A percentile compares a stretch with the other conserved stretches of the same genome.
Evolutionary conservation across 2,329 filamentous ascomycete genomes (phyloP).

Genomic region (Xylariaceae sp.): DNA sequence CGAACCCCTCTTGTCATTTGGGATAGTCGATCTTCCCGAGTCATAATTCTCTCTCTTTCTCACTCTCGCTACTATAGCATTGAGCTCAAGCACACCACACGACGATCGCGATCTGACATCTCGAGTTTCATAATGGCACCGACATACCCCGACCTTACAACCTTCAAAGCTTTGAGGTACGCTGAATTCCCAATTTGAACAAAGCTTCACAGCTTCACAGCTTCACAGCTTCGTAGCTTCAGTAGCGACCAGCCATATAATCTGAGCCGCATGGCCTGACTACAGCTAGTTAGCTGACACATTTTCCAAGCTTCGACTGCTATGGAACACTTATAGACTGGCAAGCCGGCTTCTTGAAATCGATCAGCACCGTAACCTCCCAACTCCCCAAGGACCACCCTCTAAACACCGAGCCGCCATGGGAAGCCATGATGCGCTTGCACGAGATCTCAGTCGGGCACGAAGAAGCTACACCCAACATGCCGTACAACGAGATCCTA

Average conservation of each 20-base stretch:
- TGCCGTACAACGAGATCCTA: constrained; percentile 59
- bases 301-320: constrained; percentile 61
- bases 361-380: constrained; percentile 48
- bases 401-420: constrained; percentile 35
- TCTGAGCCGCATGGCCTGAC: no score
- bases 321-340: constrained; percentile 79
- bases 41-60: neutral
- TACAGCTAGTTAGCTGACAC: constrained; percentile 9
- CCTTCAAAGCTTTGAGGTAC: constrained; percentile 29
- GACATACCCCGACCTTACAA: constrained; percentile 25
- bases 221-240: neutral
- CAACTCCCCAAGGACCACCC: constrained; percentile 31
- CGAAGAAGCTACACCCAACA: constrained; percentile 50
- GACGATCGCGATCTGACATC: no score
- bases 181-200: neutral
- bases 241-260: no score
- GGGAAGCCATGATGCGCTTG: constrained; percentile 38
- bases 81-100: neutral
- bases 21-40: neutral
- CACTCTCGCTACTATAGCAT: neutral
- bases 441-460: constrained; percentile 46
- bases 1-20: neutral
- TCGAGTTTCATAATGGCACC: constrained; percentile 27
- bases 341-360: constrained; percentile 60
- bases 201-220: neutral